These are phyloP conservation scores for Chrysanthemum seticuspe DNA, from an alignment of 129 eudicot species.

Conservation along the genomic window DNA sequence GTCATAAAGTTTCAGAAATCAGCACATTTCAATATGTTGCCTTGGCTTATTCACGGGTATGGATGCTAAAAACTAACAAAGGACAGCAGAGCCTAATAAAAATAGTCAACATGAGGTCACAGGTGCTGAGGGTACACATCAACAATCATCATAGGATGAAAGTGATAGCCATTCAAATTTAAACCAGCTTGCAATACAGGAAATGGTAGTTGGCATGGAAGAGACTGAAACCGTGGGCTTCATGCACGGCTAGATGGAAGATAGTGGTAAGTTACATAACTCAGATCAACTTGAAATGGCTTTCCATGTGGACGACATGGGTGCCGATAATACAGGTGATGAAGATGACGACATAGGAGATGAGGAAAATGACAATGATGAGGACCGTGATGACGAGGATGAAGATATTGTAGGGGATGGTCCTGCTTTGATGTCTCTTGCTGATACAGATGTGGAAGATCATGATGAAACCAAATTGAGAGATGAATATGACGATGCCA, in stretches of 20 bases:
- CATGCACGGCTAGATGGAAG: not conserved
- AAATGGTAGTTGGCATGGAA: not conserved
- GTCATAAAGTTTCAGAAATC: no score
- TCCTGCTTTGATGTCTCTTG: slow-evolving; percentile 1
- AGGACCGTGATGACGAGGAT: no score
- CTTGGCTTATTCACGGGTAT: no score
- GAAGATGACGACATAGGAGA: no score
- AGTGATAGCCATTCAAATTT: not conserved
- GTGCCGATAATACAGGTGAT: no score
- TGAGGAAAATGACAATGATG: no score
- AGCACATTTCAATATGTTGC: no score
- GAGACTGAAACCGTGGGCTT: no score
- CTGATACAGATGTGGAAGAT: slow-evolving; percentile 1
- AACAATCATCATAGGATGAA: not conserved
- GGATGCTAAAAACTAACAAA: no score
- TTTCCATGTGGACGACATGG: not conserved
- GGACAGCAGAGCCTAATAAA: not conserved
- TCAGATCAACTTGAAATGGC: not conserved
- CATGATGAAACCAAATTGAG: not conserved
- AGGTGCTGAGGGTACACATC: not conserved
- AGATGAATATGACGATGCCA: not conserved
- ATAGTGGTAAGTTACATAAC: not conserved
- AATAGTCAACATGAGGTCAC: not conserved
- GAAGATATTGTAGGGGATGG: no score
- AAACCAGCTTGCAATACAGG: not conserved